Evolutionary conservation across 2,329 filamentous ascomycete genomes (phyloP), one percentile per base, ranked within the genome.

Genomic region (Teratosphaeria zuluensis): DNA sequence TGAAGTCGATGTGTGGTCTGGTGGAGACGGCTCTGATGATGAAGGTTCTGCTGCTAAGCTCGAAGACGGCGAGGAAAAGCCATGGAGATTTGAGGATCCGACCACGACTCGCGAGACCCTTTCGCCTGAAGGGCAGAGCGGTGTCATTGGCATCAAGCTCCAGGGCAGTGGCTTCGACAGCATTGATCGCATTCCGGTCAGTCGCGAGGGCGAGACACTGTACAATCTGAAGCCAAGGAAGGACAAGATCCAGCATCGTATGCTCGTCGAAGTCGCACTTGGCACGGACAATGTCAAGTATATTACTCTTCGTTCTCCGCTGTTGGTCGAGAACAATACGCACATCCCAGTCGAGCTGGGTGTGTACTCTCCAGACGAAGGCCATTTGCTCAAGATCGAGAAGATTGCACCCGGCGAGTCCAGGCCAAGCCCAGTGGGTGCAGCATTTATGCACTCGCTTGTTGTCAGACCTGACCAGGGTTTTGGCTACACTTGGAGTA

Each of bases 231-330:
- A 90, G 59, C 94, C 95, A 2, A 89, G 91, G 72, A 87, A 90
- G 61, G 88, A 96, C 68, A 83, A 88, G 59, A 81, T 96, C 2
- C 81, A 92, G 63, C 95, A 99, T 72, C 88, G 92, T 24, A 82
- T 99, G 19, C 84, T 97, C 28, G 92, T 97, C 0, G 94, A 99
- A 59, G 88, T 99, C 56, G 90, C 84, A 56, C 81, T 99, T 28
- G 94, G 91, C n/a, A 77, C 84, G 0, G 92, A 99, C 77, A 97
- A 97, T 68, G 89, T 99, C 76, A 99, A 99, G 77, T 95, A 95
- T 71, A 95, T 99, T 69, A 99, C 92, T 1, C 86, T 99, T 68
- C 84, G 94, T 30, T 97, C 92, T 19, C 94, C 94, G 0, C 77
- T 99, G 1, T 76, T 96, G 0, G 85, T 99, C 7, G 94, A 99